Percentiles rank a stretch among this genome's conserved stretches.
Conservation (phyloP, 805 yeast species). For the Hagleromyces aurorensis region DNA sequence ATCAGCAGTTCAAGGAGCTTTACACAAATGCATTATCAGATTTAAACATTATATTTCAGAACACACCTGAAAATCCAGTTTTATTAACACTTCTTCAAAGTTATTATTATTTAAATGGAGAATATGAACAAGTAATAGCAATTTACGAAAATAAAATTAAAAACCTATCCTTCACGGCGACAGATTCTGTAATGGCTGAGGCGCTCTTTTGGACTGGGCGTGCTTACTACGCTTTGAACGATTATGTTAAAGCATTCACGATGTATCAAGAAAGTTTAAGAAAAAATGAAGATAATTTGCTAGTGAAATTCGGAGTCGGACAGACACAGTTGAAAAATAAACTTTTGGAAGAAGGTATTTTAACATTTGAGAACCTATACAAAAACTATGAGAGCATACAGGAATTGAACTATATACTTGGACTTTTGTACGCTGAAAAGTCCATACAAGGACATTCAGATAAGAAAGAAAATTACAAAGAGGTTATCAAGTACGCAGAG, state of each 20-base stretch:
- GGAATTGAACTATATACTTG: conserved; percentile 71
- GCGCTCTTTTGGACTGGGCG: conserved; percentile 83
- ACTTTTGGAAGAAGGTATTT: conserved; percentile 71
- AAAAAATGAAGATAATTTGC: conserved; percentile 52
- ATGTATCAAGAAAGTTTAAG: conserved; percentile 66
- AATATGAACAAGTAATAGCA: conserved; percentile 48
- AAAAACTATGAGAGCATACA: conserved; percentile 58
- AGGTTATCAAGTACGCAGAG: conserved; percentile 22
- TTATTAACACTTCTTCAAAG: conserved; percentile 61
- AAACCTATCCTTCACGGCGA: conserved; percentile 29
- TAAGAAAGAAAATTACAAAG: conserved; percentile 15
- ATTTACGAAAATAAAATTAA: conserved; percentile 45
- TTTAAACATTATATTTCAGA: conserved; percentile 30
- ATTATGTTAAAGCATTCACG: conserved; percentile 62
- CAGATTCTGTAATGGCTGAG: conserved; percentile 43
- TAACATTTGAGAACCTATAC: conserved; percentile 71
- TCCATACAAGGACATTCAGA: conserved; percentile 19
- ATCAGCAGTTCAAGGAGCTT: conserved; percentile 48
- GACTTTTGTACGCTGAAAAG: conserved; percentile 59
- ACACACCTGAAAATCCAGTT: conserved; percentile 45
- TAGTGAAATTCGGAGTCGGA: conserved; percentile 77
- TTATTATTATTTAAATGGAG: conserved; percentile 61
- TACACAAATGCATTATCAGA: conserved; percentile 55
- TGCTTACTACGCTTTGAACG: conserved; percentile 50
- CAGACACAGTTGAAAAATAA: conserved; percentile 74